Evolutionary conservation across 768 basidiomycete species (phyloP).

Genomic region (Auriscalpium microsporum): DNA sequence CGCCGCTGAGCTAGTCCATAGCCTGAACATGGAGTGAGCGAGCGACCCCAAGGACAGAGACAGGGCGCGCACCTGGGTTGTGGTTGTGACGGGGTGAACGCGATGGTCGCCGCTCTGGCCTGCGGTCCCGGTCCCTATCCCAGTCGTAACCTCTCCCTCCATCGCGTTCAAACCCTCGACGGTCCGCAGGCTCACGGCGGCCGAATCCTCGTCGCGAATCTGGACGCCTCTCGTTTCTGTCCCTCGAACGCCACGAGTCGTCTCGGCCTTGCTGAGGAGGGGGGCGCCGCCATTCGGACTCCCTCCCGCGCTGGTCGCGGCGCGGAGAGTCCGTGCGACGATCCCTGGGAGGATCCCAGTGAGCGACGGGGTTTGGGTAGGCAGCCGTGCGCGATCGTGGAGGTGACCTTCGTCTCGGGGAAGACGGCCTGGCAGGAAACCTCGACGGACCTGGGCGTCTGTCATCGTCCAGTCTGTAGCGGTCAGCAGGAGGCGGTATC

Average conservation of each 20-base stretch:
- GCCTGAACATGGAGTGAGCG: no score
- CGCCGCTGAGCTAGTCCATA: background rate
- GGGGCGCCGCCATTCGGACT: background rate
- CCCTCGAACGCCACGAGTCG: background rate
- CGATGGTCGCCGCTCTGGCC: background rate
- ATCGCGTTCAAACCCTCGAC: constrained; percentile 2
- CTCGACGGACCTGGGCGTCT: background rate
- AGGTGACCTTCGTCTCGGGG: background rate
- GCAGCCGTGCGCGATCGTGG: background rate
- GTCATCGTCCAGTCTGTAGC: background rate
- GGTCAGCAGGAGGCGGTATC: constrained; percentile 7
- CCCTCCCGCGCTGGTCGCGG: background rate
- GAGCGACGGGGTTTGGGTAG: background rate
- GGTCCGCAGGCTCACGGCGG: background rate
- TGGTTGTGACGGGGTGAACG: constrained; percentile 2
- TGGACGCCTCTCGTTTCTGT: background rate
- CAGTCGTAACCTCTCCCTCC: constrained; percentile 1
- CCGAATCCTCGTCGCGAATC: background rate
- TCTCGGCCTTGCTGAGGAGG: background rate
- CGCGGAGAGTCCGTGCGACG: background rate
- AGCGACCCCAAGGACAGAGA: background rate
- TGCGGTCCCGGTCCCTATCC: constrained; percentile 2
- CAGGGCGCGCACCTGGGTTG: background rate
- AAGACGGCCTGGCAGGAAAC: background rate
- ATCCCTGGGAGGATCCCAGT: background rate